Conservation (phyloP, 495 filamentous ascomycete species). For the Stereocaulon alpinum region DNA sequence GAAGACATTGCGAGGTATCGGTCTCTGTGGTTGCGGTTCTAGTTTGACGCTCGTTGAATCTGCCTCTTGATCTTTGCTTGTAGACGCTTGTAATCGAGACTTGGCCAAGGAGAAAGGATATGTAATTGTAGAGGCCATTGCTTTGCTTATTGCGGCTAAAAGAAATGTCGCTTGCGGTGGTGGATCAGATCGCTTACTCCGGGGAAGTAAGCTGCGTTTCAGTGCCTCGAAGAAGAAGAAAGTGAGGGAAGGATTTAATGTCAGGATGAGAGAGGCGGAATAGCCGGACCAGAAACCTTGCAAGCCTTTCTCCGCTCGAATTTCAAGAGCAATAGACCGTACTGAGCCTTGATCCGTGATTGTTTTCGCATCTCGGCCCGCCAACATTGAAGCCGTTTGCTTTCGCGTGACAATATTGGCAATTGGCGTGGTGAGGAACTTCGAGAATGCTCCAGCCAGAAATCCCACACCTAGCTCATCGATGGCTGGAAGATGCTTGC, state of each 20-base stretch:
- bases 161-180: slow-evolving; percentile 51
- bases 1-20: slow-evolving; percentile 44
- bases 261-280: slow-evolving; percentile 66
- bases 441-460: slow-evolving; percentile 65
- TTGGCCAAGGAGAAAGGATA: slow-evolving; percentile 84
- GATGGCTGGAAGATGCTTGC: slow-evolving; percentile 44
- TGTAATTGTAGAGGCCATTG: slow-evolving; percentile 64
- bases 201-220: slow-evolving; percentile 46
- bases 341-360: slow-evolving; percentile 30
- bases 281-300: slow-evolving; percentile 86
- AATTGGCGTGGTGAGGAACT: slow-evolving; percentile 70
- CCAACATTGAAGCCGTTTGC: slow-evolving; percentile 54
- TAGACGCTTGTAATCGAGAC: slow-evolving; percentile 53
- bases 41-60: slow-evolving; percentile 10
- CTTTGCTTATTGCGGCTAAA: slow-evolving; percentile 73
- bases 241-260: slow-evolving; percentile 78
- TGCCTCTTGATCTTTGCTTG: slow-evolving; percentile 12
- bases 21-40: slow-evolving; percentile 8
- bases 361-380: slow-evolving; percentile 10
- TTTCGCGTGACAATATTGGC: slow-evolving; percentile 75
- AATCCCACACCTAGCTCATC: slow-evolving; percentile 74
- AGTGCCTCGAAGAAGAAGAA: slow-evolving; percentile 71
- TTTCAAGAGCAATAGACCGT: slow-evolving; percentile 50
- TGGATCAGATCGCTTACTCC: slow-evolving; percentile 42
- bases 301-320: slow-evolving; percentile 61